Base-by-base conservation (phyloP, 2,329 filamentous ascomycete species). In the Nothophoma quercina region DNA sequence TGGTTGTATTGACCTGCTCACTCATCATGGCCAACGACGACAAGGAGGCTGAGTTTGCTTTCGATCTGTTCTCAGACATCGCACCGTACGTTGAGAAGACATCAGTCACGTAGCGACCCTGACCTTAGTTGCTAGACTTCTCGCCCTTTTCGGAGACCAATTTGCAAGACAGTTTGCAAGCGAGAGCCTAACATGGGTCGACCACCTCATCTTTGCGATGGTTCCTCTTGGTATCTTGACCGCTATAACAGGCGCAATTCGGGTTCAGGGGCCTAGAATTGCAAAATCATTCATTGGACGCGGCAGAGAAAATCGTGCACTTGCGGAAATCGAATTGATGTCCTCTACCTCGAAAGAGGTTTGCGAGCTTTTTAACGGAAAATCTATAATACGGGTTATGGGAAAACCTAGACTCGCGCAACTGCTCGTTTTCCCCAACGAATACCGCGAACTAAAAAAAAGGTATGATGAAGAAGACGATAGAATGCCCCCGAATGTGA, bases 151-250 rank as follows among this genome's bases (percentile, higher is more conserved):
- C 25, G 68, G 68, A 2, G 70, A 72, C 25, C 58, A 64, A 18
- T 59, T 69, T 15, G 69, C 72, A 1, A 69, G 65, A 28, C 72
- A 75, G 30, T 75, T 61, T 38, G 59, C 74, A 18, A 69, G 63
- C 47, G 53, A 71, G 40, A 65, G 47, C 3, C 47, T 67, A 0
- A 36, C 21, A 7, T 35, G 29, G 5, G 22, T 43, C 2, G 75
- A 77, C 38, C 59, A 67, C 25, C 55, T 75, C 21, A 68, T 76
- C 4, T 65, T 76, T 6, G 71, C 72, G 1, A 67, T 75, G 57
- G 72, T 61, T 0, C 75, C 74, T 0, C 30, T 78, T 0, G 77
- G 78, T 0, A 74, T 80, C 21, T 52, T 80, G 10, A 79, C 78
- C 0, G 66, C 68, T 0, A 55, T 79, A 1, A 67, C 71, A 33